Evolutionary conservation across 257 asterid species (phyloP), one percentile per base, ranked within the genome.

Genomic region (Coffea eugenioides): DNA sequence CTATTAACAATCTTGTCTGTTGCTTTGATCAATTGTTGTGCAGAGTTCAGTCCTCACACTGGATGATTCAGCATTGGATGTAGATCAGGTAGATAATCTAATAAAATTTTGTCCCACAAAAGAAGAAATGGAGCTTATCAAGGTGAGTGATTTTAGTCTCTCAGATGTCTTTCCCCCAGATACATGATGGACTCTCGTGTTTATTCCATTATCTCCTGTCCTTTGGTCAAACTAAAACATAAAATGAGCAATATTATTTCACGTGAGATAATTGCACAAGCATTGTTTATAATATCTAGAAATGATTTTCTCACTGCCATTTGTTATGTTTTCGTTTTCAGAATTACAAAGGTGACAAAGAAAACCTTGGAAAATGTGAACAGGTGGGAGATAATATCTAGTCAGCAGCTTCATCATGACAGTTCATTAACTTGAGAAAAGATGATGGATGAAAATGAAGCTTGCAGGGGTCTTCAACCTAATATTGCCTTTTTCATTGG

Each of bases 31-130:
- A 5, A 23, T 20, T 80, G 51, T 20, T 79, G 71, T 25, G 68
- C 93, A 94, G 98, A 88, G 84, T 81, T 88, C 91, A 10, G 86
- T 91, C 80, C 97, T 94, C 83, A 88, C 93, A n/a, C 83, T 94
- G 88, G 97, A 94, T 82, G 97, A 89, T 85, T 88, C 92, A 48
- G 89, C 91, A 69, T 82, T 92, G 84, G 97, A 94, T 85, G 82
- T 82, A 61, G 98, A 94, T 84, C 98, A 92, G 86, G 96, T 94
- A 57, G 98, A 92, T 70, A 94, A 91, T 84, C 93, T 94, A 69
- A 91, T 94, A 78, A 92, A 92, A 77, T 94, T 91, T 87, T 92
- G 97, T 86, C 98, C 98, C 78, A 90, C 96, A 82, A 92, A 91
- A 87, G 97, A 92, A 80, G 98, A 94, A 80, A 89, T 87, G 72